Base-by-base conservation (phyloP, 2,329 filamentous ascomycete species). In the Hypomyces perniciosus region DNA sequence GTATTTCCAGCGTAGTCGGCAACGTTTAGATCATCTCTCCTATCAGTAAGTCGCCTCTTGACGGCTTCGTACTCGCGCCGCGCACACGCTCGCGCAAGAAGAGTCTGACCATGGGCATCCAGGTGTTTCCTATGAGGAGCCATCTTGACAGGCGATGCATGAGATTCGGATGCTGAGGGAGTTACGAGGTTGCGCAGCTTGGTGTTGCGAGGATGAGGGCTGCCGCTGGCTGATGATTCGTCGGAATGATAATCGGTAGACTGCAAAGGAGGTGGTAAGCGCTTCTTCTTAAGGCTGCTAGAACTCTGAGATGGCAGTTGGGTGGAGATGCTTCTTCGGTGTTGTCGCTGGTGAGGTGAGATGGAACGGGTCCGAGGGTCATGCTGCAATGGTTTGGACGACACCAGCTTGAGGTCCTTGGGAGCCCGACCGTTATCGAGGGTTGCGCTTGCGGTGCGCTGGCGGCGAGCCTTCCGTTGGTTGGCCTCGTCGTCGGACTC, bases 1-100 rank as follows among this genome's bases (percentile, higher is more conserved):
- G 92, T 95, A 62, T 97, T 97, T n/a, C 90, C 89, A 10, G 93
- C 93, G 65, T 96, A 95, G 64, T 99, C 93, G 27, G 88, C 83
- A 52, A 91, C 80, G 59, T 99, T 88, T 48, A 97, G 69, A 67
- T 97, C 90, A 55, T 95, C 88, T 0, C 90, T 90, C 20, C 90
- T 81, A 64, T 95, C 88, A 7, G 79, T 75, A 31, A 90, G 78
- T 56, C 88, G 81, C 59, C 81, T 79, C 65, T 88, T 91, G 12
- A 89, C 90, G 8, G 77, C 75, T 2, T 92, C 88, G 50, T 93
- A 80, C 63, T 95, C 89, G 46, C 90, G 90, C 59, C 85, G 84
- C 35, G 91, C 88, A 67, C 90, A 95, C 29, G 92, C 90, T 57
- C 91, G 84, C n/a, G 92, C 90, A 27, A 99, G 76, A 48, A 86